phyloP scores from a whole-genome alignment of 441 rosid species.

The Geranium incanum region DNA sequence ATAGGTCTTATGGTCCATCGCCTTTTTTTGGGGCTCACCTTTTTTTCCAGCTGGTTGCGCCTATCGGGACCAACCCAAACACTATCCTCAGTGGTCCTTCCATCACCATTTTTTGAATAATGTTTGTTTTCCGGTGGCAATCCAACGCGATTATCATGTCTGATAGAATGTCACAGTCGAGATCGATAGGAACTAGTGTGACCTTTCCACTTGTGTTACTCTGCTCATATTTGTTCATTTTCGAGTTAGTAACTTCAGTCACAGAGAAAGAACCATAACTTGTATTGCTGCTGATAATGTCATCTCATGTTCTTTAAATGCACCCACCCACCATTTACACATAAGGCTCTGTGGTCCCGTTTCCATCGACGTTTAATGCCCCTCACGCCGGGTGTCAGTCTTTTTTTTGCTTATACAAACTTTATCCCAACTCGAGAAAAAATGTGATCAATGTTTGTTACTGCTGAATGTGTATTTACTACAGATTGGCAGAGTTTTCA shows the following conservation, averaged over 20 bases:
- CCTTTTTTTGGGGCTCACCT: not conserved
- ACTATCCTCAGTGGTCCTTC: not conserved
- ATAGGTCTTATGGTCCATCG: constrained; percentile 1
- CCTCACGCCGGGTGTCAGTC: not conserved
- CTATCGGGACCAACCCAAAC: not conserved
- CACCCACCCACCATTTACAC: not conserved
- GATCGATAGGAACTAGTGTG: not conserved
- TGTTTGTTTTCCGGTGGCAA: not conserved
- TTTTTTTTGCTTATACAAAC: not conserved
- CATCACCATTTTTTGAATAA: not conserved
- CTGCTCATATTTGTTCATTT: not conserved
- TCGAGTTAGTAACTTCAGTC: not conserved
- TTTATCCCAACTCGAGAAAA: not conserved
- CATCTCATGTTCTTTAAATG: not conserved
- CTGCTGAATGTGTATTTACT: not conserved
- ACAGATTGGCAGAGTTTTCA: not conserved
- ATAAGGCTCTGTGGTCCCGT: not conserved
- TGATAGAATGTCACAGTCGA: not conserved
- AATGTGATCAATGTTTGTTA: not conserved
- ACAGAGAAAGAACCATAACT: not conserved
- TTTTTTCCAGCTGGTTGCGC: not conserved
- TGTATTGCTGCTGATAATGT: not conserved
- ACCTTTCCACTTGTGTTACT: not conserved
- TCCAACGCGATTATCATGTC: not conserved
- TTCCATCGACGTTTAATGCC: not conserved